Conservation (phyloP, 2,329 filamentous ascomycete genomes). For the Phaeosphaeria sp. region DNA sequence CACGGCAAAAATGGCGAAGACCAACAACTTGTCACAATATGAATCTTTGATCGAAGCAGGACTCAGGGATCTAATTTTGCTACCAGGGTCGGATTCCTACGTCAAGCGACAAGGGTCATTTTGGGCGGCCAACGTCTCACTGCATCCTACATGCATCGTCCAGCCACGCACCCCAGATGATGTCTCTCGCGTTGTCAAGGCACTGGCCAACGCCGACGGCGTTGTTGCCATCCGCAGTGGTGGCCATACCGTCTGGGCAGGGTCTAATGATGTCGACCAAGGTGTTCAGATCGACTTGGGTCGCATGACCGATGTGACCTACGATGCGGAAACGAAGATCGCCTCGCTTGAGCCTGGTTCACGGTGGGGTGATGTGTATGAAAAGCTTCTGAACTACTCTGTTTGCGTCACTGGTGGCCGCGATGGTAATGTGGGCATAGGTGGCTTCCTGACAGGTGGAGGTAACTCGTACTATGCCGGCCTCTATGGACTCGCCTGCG, state of each 20-base stretch:
- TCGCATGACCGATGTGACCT: slow-evolving; percentile 24
- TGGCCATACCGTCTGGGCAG: slow-evolving; percentile 26
- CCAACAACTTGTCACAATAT: slow-evolving; percentile 6
- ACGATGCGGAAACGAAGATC: slow-evolving; percentile 13
- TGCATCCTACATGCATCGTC: slow-evolving; percentile 28
- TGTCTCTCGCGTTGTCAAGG: slow-evolving; percentile 20
- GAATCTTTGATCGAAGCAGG: slow-evolving; percentile 2
- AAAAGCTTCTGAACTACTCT: slow-evolving; percentile 18
- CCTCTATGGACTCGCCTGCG: slow-evolving; percentile 23
- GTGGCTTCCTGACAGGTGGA: slow-evolving; percentile 37
- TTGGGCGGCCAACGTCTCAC: slow-evolving; percentile 18
- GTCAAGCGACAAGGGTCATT: slow-evolving; percentile 11
- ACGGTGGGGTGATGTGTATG: slow-evolving; percentile 47
- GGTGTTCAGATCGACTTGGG: slow-evolving; percentile 42
- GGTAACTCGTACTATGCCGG: slow-evolving; percentile 18
- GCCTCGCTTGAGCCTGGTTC: slow-evolving; percentile 30
- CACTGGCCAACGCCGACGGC: slow-evolving; percentile 11
- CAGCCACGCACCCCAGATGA: slow-evolving; percentile 23
- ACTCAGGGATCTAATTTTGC: slow-evolving; percentile 5
- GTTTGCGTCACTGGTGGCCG: slow-evolving; percentile 29
- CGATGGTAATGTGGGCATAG: slow-evolving; percentile 35
- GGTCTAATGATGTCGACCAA: slow-evolving; percentile 36
- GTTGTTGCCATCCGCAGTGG: slow-evolving; percentile 30
- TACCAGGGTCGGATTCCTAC: slow-evolving; percentile 11
- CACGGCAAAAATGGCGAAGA: slow-evolving; percentile 2